Conservation (phyloP, 352 stramenopile species). For the Phytopythium delawarense region DNA sequence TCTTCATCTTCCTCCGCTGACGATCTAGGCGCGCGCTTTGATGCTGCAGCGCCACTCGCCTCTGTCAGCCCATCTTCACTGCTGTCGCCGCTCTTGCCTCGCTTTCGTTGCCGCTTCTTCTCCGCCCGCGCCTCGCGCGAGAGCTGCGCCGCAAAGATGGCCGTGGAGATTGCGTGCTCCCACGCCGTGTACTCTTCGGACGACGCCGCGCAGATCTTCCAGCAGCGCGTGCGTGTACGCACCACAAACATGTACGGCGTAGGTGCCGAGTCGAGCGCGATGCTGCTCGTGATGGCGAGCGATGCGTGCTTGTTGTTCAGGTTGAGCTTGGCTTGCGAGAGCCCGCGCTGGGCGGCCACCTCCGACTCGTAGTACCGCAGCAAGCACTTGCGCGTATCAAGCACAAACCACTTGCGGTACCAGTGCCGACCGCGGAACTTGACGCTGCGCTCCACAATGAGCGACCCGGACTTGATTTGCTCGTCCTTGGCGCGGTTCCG, state of each 20-base stretch:
- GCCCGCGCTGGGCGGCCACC: constrained; percentile 37
- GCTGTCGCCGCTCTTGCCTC: neutral
- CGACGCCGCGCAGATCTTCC: constrained; percentile 63
- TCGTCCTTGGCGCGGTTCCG: constrained; percentile 11
- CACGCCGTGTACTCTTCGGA: constrained; percentile 57
- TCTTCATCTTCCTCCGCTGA: constrained; percentile 38
- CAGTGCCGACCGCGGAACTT: constrained; percentile 70
- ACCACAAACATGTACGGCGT: constrained; percentile 69
- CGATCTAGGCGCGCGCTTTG: constrained; percentile 11
- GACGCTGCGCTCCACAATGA: constrained; percentile 71
- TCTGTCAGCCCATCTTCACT: neutral
- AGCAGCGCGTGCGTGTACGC: constrained; percentile 56
- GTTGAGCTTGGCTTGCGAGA: constrained; percentile 64
- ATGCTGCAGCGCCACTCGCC: neutral
- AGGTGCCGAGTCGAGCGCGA: constrained; percentile 47
- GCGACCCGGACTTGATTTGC: constrained; percentile 37
- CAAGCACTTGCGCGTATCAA: constrained; percentile 55
- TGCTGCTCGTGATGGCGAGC: constrained; percentile 55
- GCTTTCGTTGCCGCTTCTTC: constrained; percentile 27
- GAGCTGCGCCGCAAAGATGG: constrained; percentile 52
- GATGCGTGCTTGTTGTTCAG: constrained; percentile 58
- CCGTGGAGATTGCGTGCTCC: constrained; percentile 73
- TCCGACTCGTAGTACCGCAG: constrained; percentile 78
- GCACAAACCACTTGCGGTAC: constrained; percentile 82
- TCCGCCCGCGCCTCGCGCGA: constrained; percentile 30